Conservation (phyloP, 148 eudicot species). For the Vaccinium darrowii region DNA sequence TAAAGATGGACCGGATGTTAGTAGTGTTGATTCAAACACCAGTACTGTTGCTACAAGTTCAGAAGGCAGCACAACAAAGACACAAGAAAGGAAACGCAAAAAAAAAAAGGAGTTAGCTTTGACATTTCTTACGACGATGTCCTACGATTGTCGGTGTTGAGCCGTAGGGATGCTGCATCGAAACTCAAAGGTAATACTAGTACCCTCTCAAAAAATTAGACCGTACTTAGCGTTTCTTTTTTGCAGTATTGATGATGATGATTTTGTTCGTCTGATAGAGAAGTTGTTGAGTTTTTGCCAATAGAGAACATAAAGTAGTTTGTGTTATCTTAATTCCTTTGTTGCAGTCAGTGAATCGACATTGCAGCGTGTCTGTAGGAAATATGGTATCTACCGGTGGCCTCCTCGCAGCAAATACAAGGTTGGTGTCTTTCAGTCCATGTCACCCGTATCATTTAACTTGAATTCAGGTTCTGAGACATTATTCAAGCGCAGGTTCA, state of each 20-base stretch:
- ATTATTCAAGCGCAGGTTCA: neutral
- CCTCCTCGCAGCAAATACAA: neutral
- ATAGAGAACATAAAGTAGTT: neutral
- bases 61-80: neutral
- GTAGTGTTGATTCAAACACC: neutral
- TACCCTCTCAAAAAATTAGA: neutral
- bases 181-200: neutral
- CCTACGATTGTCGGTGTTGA: neutral
- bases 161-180: neutral
- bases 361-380: neutral
- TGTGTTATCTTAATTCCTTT: neutral
- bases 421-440: neutral
- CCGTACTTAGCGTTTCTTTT: neutral
- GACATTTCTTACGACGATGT: neutral
- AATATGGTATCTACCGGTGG: neutral
- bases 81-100: neutral
- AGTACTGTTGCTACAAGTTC: neutral
- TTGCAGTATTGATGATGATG: too few relatives aligned
- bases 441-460: neutral
- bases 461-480: too few relatives aligned
- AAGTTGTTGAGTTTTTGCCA: neutral
- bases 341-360: neutral
- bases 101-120: neutral
- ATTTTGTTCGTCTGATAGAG: neutral
- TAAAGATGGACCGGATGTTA: neutral